Percentiles rank a stretch among this genome's conserved stretches.
These are phyloP conservation scores for Coniochaeta hoffmannii DNA, from an alignment of 2,329 filamentous ascomycete species.

Conservation along the genomic window DNA sequence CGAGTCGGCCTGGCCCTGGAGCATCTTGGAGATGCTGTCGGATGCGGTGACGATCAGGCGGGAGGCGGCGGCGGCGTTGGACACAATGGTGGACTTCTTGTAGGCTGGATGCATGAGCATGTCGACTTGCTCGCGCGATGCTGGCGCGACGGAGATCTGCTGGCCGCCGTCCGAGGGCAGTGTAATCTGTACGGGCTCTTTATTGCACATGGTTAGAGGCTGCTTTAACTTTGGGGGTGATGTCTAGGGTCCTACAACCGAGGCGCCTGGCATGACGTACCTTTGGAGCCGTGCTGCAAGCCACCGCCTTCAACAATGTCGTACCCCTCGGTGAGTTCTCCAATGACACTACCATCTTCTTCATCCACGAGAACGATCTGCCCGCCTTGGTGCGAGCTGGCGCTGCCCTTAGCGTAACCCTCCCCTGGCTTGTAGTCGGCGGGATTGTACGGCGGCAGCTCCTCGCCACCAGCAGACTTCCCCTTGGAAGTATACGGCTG, in stretches of 20 bases:
- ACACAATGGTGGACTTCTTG: conserved; percentile 76
- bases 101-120: conserved; percentile 86
- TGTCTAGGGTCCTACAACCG: background rate
- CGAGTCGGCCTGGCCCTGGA: conserved; percentile 69
- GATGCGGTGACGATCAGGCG: conserved; percentile 87
- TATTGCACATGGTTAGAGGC: conserved; percentile 22
- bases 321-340: conserved; percentile 78
- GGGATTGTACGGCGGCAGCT: conserved; percentile 67
- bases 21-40: conserved; percentile 66
- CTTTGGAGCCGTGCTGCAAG: conserved; percentile 83
- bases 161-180: conserved; percentile 61
- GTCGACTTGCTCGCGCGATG: conserved; percentile 63
- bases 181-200: conserved; percentile 75
- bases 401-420: conserved; percentile 61
- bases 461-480: conserved; percentile 25
- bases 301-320: conserved; percentile 69
- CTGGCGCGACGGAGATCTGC: conserved; percentile 58
- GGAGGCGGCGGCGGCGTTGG: conserved; percentile 80
- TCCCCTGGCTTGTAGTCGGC: conserved; percentile 72
- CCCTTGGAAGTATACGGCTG: conserved; percentile 6
- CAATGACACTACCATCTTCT: conserved; percentile 91
- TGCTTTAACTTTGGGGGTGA: background rate
- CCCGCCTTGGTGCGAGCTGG: conserved; percentile 52
- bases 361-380: conserved; percentile 92
- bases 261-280: conserved; percentile 40